These are phyloP conservation scores for Pyrrhoderma noxium DNA, from an alignment of 1,284 basidiomycete genomes.

Conservation along the genomic window DNA sequence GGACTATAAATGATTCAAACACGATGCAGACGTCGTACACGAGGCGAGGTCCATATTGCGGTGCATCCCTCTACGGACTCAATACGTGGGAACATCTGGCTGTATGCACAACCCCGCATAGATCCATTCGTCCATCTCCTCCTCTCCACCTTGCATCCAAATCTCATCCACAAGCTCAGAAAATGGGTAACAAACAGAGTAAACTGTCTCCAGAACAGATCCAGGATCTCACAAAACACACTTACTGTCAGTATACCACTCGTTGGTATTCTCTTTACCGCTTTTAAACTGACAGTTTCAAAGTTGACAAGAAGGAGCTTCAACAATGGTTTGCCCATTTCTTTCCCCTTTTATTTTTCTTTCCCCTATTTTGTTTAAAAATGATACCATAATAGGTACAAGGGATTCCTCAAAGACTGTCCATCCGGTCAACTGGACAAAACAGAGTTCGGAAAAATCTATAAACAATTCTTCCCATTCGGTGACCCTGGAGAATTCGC, in stretches of 20 bases:
- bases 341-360: slow-evolving; percentile 15
- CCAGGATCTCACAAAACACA: slow-evolving; percentile 94
- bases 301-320: slow-evolving; percentile 99
- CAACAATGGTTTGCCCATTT: slow-evolving; percentile 79
- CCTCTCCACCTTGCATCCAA: not conserved
- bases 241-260: slow-evolving; percentile 66
- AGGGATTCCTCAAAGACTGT: slow-evolving; percentile 98
- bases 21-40: slow-evolving; percentile 13
- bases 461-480: slow-evolving; percentile 99
- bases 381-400: slow-evolving; percentile 62
- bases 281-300: slow-evolving; percentile 21
- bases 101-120: slow-evolving; percentile 22
- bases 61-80: too few species aligned
- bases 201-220: slow-evolving; percentile 96
- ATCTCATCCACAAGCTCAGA: slow-evolving; percentile 15
- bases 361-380: slow-evolving; percentile 15
- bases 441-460: slow-evolving; percentile 94
- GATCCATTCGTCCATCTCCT: not conserved
- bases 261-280: slow-evolving; percentile 11
- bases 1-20: slow-evolving; percentile 35
- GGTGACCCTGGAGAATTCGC: slow-evolving; percentile 97
- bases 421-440: slow-evolving; percentile 96
- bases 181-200: slow-evolving; percentile 95
- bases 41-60: not conserved
- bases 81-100: slow-evolving; percentile 22